Conservation (phyloP, 441 rosid species). For the Gossypium lobatum region DNA sequence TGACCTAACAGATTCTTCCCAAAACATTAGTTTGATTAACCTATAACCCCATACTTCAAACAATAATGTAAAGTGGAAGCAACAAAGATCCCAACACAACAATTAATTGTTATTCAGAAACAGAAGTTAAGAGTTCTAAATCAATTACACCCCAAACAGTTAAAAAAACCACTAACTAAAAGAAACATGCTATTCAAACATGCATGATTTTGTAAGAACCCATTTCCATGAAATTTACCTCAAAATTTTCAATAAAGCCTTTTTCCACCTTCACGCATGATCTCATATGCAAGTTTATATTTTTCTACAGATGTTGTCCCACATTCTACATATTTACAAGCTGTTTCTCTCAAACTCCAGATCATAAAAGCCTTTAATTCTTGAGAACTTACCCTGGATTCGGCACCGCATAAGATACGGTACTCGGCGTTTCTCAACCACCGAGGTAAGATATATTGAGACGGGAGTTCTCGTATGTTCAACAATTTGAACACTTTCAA, state of each 20-base stretch:
- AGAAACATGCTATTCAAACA: constrained; percentile 1
- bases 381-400: constrained; percentile 45
- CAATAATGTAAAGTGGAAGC: too few relatives aligned
- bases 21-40: too few relatives aligned
- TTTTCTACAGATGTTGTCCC: constrained; percentile 60
- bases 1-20: too few relatives aligned
- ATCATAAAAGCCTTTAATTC: constrained; percentile 58
- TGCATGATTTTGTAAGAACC: constrained; percentile 14
- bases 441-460: constrained; percentile 62
- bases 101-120: constrained; percentile 1
- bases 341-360: constrained; percentile 83
- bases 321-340: constrained; percentile 65
- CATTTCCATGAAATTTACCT: constrained; percentile 29
- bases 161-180: constrained; percentile 4
- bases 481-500: constrained; percentile 63
- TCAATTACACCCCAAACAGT: neutral
- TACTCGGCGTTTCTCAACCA: constrained; percentile 75
- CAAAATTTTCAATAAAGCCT: constrained; percentile 49
- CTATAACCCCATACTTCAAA: too few relatives aligned
- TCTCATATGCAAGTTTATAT: constrained; percentile 72
- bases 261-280: constrained; percentile 69
- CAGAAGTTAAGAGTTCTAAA: constrained; percentile 6
- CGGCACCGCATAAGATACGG: constrained; percentile 44
- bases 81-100: neutral
- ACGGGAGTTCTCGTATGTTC: constrained; percentile 64